These are phyloP conservation scores for Beauveria scarabaeidicola DNA, from an alignment of 2,329 filamentous ascomycete genomes.

Conservation along the genomic window DNA sequence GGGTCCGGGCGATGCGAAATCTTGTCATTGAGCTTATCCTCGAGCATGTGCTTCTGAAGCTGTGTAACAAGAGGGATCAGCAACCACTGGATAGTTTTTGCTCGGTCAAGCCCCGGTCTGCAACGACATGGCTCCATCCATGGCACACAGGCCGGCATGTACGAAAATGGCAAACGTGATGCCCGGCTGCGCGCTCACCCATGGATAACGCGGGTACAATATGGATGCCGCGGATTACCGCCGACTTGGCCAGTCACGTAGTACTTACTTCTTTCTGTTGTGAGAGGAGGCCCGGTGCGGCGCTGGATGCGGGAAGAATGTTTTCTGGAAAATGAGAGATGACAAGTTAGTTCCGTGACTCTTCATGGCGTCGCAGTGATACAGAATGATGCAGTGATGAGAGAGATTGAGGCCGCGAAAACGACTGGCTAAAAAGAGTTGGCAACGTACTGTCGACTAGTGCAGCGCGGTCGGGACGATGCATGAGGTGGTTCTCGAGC, in stretches of 20 bases:
- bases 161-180: not conserved
- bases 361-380: not conserved
- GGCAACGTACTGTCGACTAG: constrained; percentile 63
- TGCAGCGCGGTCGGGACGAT: constrained; percentile 66
- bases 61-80: constrained; percentile 17
- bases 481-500: constrained; percentile 62
- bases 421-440: not conserved
- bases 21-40: constrained; percentile 79
- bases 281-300: constrained; percentile 69
- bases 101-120: not conserved
- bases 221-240: not conserved
- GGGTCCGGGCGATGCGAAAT: constrained; percentile 69
- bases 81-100: not conserved
- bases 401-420: not conserved
- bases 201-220: not conserved
- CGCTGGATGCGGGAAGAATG: constrained; percentile 72
- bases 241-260: not conserved
- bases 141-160: not conserved
- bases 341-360: constrained; percentile 16
- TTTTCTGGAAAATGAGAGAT: constrained; percentile 49
- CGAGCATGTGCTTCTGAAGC: constrained; percentile 80
- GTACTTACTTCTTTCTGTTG: constrained; percentile 61
- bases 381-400: not conserved
- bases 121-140: not conserved
- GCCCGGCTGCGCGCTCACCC: not conserved